A percentile compares a stretch with the other conserved stretches of the same genome.
Evolutionary conservation across 1,284 basidiomycete genomes (phyloP).

Genomic region (Microbotryum silenes-acaulis): DNA sequence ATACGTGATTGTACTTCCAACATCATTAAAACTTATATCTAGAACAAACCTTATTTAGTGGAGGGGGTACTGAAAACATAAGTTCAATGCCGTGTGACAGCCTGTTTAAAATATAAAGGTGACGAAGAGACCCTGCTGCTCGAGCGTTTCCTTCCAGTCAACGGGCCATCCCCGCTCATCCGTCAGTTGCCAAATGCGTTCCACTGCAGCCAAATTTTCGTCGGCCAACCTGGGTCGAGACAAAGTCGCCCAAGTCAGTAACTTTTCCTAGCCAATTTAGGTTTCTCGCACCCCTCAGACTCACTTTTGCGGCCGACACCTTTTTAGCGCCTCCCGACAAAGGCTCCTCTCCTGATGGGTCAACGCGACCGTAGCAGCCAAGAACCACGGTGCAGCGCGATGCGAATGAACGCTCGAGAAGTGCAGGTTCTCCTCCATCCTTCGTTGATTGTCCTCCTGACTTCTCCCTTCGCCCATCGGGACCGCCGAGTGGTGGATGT

Average conservation of each 20-base stretch:
- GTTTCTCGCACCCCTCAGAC: no score
- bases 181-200: constrained; percentile 20
- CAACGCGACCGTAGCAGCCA: constrained; percentile 23
- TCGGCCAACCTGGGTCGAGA: neutral
- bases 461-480: neutral
- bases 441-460: neutral
- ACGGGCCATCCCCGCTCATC: constrained; percentile 19
- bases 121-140: constrained; percentile 19
- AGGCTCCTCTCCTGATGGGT: constrained; percentile 8
- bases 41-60: no score
- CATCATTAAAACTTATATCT: no score
- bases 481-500: neutral
- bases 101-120: constrained; percentile 14
- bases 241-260: neutral
- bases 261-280: neutral
- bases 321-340: constrained; percentile 6
- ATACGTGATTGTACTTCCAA: no score
- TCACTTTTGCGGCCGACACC: neutral
- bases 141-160: constrained; percentile 22
- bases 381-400: constrained; percentile 25
- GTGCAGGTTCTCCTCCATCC: constrained; percentile 9
- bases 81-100: no score
- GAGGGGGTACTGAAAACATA: no score
- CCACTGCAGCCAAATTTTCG: constrained; percentile 9
- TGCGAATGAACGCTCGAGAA: constrained; percentile 8